Evolutionary conservation across 805 yeast genomes (phyloP).

Genomic region (Lipomyces chichibuensis): DNA sequence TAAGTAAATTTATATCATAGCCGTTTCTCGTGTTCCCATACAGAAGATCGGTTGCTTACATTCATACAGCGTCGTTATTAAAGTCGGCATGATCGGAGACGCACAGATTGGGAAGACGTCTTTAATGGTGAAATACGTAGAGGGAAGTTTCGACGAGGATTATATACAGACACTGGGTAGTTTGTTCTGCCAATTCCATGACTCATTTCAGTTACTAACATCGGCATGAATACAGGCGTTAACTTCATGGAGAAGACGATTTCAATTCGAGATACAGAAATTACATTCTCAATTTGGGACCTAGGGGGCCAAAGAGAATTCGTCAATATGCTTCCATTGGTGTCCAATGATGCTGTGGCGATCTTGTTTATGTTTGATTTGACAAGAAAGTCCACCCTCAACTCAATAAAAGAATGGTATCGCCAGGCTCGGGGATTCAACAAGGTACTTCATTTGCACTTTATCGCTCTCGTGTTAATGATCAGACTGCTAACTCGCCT

Average conservation of each 20-base stretch:
- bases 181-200: background rate
- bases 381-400: slow-evolving; percentile 80
- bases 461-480: background rate
- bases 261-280: slow-evolving; percentile 79
- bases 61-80: slow-evolving; percentile 50
- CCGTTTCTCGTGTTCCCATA: background rate
- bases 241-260: slow-evolving; percentile 92
- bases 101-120: slow-evolving; percentile 97
- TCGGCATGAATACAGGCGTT: slow-evolving; percentile 61
- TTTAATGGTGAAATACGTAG: slow-evolving; percentile 95
- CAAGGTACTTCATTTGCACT: slow-evolving; percentile 43
- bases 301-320: slow-evolving; percentile 95
- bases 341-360: slow-evolving; percentile 89
- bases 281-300: slow-evolving; percentile 93
- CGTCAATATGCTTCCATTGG: slow-evolving; percentile 92
- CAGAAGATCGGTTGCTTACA: background rate
- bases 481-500: slow-evolving; percentile 1
- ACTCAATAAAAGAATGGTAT: slow-evolving; percentile 93
- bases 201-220: background rate
- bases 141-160: slow-evolving; percentile 86
- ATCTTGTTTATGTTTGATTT: slow-evolving; percentile 87
- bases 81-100: slow-evolving; percentile 92
- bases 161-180: slow-evolving; percentile 75
- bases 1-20: background rate
- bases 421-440: slow-evolving; percentile 88